Base-by-base conservation (phyloP, 2,329 filamentous ascomycete genomes). In the Fusarium penzigii region DNA sequence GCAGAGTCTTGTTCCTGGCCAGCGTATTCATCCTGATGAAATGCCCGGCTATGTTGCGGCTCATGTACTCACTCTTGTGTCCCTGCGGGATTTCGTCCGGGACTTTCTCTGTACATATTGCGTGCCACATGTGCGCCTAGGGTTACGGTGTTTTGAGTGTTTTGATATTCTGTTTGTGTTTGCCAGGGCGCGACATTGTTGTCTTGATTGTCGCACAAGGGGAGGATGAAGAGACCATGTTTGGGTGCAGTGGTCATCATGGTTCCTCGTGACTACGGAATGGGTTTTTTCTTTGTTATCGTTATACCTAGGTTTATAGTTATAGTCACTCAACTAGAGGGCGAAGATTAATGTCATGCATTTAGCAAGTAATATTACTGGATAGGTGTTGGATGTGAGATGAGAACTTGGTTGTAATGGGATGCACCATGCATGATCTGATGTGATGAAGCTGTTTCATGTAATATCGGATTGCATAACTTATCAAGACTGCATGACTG, bases 51-150 rank as follows among this genome's bases (percentile, higher is more conserved):
- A 25, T 43, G 42, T 48, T 29, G 46, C 44, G 25, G 49, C 41
- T 50, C 55, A 25, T 25, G 48, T 40, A 52, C 44, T 46, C 32
- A 17, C 29, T 41, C 38, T 51, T 34, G 17, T 43, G 48, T 38
- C 29, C 20, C 9, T 44, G 48, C 46, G 25, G 44, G 41, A 17
- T 45, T 64, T 25, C 20, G 20, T 25, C 7, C 20, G 20, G 20
- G 20, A 25, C 20, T 25, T 25, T 61, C 54, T 57, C 46, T 65
- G 63, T 65, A 65, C 48, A 65, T 65, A 65, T 55, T 58, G 49
- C 52, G 55, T 65, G 61, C 63, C 53, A 59, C 51, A 54, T 63
- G 57, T 57, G 63, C 63, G 62, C 63, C 62, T 65, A 64, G 59
- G 63, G 63, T 39, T 44, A 53, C 29, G 63, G 63, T 64, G 63